Base-by-base conservation (phyloP, 805 yeast genomes). In the Nakazawaea anatomiae region DNA sequence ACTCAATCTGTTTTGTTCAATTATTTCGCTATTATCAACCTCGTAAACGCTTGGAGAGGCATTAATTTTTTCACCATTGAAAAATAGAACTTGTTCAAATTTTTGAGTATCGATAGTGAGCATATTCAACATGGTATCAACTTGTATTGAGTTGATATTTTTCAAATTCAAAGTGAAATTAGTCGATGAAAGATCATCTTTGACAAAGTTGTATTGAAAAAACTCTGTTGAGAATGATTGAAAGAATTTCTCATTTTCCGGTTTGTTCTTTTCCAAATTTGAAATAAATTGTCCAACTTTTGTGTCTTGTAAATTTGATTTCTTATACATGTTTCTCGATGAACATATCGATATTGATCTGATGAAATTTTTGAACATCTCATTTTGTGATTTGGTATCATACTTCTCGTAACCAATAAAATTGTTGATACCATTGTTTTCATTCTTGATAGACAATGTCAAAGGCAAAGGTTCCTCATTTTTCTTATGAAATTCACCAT, bases 21-120 rank as follows among this genome's bases (percentile, higher is more conserved):
- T 34, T 4, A 29, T 29, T 18, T 14, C 43, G 27, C 41, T 36
- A 6, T 41, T 38, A 34, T 50, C 49, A 27, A 39, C 12, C 40
- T 40, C 43, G 28, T 46, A 42, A 30, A 46, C 38, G 10, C 50
- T 42, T 30, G 53, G 46, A 11, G 50, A 29, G 8, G 53, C 47
- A 38, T 14, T 46, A 8, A 51, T 46, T 38, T 39, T 46, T 42
- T 51, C 53, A 25, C 53, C 53, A 27, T 51, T 51, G 42, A 42
- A 46, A 31, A 51, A 51, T 10, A 51, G 27, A 8, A 42, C 36
- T 39, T 51, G 50, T 25, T 51, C 53, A 43, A 41, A 46, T 42
- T 51, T 51, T 39, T 51, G 53, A 8, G 39, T n/a, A 10, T 32
- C 47, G 38, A 51, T 51, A 2, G 36, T 46, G 6, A 10, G 14